Percentiles rank a stretch among this genome's conserved stretches.
phyloP scores from a whole-genome alignment of 2,329 filamentous ascomycete species.

The Microcyclosporella mali region DNA sequence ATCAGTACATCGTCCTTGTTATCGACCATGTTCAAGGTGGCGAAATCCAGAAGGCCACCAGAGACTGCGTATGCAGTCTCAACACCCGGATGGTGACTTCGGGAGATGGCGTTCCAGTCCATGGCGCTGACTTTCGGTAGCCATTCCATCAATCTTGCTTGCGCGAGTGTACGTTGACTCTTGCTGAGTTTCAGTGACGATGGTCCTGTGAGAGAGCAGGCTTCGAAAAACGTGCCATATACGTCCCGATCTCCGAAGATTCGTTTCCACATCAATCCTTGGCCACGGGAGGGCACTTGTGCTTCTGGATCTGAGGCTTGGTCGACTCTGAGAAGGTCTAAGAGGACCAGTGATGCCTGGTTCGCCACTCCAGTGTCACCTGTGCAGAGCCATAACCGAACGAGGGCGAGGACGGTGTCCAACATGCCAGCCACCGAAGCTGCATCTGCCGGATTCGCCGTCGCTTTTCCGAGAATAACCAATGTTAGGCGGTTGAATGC shows the following conservation, averaged over 20 bases:
- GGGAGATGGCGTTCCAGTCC: slow-evolving; percentile 50
- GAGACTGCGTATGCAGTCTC: slow-evolving; percentile 37
- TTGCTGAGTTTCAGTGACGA: slow-evolving; percentile 39
- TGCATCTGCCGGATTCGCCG: slow-evolving; percentile 46
- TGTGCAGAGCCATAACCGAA: slow-evolving; percentile 55
- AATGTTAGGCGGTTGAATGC: slow-evolving; percentile 53
- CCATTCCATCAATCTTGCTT: slow-evolving; percentile 55
- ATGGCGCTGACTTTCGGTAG: slow-evolving; percentile 48
- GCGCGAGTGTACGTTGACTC: slow-evolving; percentile 52
- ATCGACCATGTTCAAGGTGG: slow-evolving; percentile 51
- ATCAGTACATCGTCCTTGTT: slow-evolving; percentile 51
- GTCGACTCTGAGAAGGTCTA: slow-evolving; percentile 49
- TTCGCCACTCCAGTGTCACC: slow-evolving; percentile 50
- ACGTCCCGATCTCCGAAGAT: slow-evolving; percentile 56
- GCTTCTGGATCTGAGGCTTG: slow-evolving; percentile 26
- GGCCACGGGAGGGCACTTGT: slow-evolving; percentile 30
- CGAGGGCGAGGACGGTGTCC: slow-evolving; percentile 48
- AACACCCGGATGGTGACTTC: slow-evolving; percentile 47
- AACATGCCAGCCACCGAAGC: slow-evolving; percentile 53
- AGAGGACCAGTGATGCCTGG: slow-evolving; percentile 48
- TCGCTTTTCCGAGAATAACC: slow-evolving; percentile 52
- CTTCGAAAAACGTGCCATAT: slow-evolving; percentile 51
- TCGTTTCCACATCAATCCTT: slow-evolving; percentile 56
- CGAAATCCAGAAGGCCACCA: slow-evolving; percentile 49
- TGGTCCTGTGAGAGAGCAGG: slow-evolving; percentile 44